Evolutionary conservation across 1,284 basidiomycete species (phyloP).

Genomic region (Clitocybe nebularis): DNA sequence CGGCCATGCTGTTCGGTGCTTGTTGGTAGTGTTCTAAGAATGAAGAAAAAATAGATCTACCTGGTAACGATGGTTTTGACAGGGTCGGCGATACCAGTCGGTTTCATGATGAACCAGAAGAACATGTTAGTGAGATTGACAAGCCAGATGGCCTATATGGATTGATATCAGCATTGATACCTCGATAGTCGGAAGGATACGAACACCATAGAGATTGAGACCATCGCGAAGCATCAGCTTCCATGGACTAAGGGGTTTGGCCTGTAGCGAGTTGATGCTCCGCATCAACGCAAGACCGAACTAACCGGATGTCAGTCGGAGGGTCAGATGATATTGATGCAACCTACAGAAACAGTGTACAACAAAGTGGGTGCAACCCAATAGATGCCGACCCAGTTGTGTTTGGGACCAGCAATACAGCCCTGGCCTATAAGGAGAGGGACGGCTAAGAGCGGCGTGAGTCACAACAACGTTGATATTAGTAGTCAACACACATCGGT

Average conservation of each 20-base stretch:
- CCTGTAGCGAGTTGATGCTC: constrained; percentile 55
- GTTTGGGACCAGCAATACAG: constrained; percentile 76
- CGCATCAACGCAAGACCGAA: constrained; percentile 62
- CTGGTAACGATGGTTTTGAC: constrained; percentile 75
- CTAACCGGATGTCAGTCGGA: constrained; percentile 26
- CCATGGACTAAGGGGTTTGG: constrained; percentile 63
- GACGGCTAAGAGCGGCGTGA: constrained; percentile 43
- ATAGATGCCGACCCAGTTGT: constrained; percentile 78
- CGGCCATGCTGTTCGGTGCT: constrained; percentile 56
- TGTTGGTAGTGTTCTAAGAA: not conserved
- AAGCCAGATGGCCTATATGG: constrained; percentile 56
- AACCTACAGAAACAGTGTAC: constrained; percentile 58
- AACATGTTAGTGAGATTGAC: constrained; percentile 77
- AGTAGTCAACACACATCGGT: constrained; percentile 44
- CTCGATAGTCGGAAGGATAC: constrained; percentile 16
- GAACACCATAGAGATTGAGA: constrained; percentile 73
- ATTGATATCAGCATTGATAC: not conserved
- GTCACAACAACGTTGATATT: constrained; percentile 4
- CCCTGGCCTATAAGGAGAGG: constrained; percentile 69
- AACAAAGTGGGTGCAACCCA: constrained; percentile 73
- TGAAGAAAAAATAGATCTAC: constrained; percentile 20
- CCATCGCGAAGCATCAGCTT: constrained; percentile 84
- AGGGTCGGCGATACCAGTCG: constrained; percentile 56
- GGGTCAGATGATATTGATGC: constrained; percentile 3
- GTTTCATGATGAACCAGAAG: constrained; percentile 77